Conservation (phyloP, 2,329 filamentous ascomycete genomes). For the Aureobasidium vineae region DNA sequence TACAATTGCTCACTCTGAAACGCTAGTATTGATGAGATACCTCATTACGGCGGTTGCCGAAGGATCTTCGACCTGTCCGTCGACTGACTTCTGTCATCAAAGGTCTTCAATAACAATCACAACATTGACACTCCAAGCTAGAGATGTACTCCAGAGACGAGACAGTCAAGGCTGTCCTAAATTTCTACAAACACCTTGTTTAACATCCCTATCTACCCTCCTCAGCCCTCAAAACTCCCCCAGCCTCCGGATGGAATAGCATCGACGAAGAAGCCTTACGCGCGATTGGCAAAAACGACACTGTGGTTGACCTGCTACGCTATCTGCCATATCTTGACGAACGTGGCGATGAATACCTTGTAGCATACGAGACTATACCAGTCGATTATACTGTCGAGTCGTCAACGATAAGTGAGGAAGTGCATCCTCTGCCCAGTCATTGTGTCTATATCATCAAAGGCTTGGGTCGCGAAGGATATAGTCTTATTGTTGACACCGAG, state of each 20-base stretch:
- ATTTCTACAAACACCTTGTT: neutral
- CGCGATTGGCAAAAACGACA: neutral
- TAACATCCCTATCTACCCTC: neutral
- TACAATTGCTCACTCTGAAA: neutral
- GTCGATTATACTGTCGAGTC: neutral
- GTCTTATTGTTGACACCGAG: neutral
- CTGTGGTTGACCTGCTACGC: conserved; percentile 2
- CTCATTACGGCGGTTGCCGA: neutral
- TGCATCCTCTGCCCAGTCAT: neutral
- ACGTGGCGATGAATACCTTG: neutral
- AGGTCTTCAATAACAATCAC: neutral
- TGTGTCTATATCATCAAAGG: conserved; percentile 2
- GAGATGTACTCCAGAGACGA: neutral
- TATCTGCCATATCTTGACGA: neutral
- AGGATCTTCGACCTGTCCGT: neutral
- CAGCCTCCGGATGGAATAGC: neutral
- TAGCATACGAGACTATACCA: neutral
- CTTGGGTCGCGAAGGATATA: neutral
- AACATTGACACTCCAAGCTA: neutral
- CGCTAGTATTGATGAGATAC: neutral
- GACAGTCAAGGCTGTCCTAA: neutral
- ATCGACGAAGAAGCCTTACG: neutral
- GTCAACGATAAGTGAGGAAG: neutral
- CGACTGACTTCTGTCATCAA: neutral
- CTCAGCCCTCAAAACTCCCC: neutral